Base-by-base conservation (phyloP, 768 basidiomycete species). In the Tremella mesenterica region DNA sequence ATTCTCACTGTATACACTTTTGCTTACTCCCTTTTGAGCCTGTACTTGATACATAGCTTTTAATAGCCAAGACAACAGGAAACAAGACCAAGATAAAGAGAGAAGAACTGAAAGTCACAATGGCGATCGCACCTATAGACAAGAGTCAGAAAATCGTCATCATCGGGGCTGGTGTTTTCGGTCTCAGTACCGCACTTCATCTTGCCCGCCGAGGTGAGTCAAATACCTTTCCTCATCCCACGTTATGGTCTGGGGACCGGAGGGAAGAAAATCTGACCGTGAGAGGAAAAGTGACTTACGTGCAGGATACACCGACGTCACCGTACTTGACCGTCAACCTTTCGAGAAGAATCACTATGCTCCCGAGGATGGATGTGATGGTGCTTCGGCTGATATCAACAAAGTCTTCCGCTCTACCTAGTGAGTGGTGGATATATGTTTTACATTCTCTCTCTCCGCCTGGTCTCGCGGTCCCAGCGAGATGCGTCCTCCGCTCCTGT, bases 371-470 rank as follows among this genome's bases (percentile, higher is more conserved):
- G 56, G 56, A 27, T 57, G 58, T 39, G 58, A 59, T 30, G 58
- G 54, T 5, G 58, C 54, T 16, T 55, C 54, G 29, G 49, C 53
- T 9, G 53, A 58, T 53, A 47, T 53, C 39, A 58, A 58, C 57
- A 58, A 58, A 38, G 48, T 58, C 41, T 58, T 45, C 36, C 51
- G 57, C 12, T 27, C 50, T 5, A 50, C 50, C 27, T 57, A 57
- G 54, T 50, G 30, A 30, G 39, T 44, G 38, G n/a, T 18, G 23
- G 38, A 41, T 41, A 23, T 41, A 23, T 18, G 38, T 23, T 41
- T 41, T 5, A 4, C n/a, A n/a, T n/a, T n/a, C n/a, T n/a, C n/a
- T n/a, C n/a, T n/a, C n/a, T n/a, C n/a, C n/a, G n/a, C n/a, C n/a
- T n/a, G n/a, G n/a, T n/a, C n/a, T n/a, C n/a, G n/a, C n/a, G n/a